phyloP scores from a whole-genome alignment of 768 basidiomycete species.

The Mycena kentingensis region DNA sequence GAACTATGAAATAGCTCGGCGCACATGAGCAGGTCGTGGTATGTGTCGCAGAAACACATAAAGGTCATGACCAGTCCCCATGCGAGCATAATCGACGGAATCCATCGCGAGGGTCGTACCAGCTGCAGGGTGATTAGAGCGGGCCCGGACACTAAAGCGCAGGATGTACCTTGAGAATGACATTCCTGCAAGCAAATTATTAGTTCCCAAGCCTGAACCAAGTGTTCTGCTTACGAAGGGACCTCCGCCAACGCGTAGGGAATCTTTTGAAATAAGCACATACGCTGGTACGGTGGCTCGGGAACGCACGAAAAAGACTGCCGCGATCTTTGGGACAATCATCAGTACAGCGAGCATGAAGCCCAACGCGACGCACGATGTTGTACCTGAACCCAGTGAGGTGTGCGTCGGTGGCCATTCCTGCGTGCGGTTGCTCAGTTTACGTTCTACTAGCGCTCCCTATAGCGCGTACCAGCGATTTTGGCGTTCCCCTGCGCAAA shows the following conservation, averaged over 20 bases:
- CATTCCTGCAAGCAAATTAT: not conserved
- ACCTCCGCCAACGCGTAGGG: slow-evolving; percentile 32
- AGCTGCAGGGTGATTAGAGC: too few species aligned
- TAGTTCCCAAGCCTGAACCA: not conserved
- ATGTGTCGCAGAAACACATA: slow-evolving; percentile 31
- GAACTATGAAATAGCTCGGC: not conserved
- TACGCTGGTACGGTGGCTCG: not conserved
- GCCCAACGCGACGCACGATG: slow-evolving; percentile 20
- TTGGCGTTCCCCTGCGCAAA: slow-evolving; percentile 26
- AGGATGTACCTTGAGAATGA: slow-evolving; percentile 24
- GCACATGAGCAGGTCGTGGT: slow-evolving; percentile 28
- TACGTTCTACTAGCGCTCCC: not conserved
- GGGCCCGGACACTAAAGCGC: too few species aligned
- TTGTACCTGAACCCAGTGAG: slow-evolving; percentile 30
- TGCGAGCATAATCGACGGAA: slow-evolving; percentile 30
- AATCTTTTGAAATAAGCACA: slow-evolving; percentile 19
- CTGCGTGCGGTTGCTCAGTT: not conserved
- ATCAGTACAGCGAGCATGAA: not conserved
- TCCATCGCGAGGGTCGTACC: slow-evolving; percentile 30
- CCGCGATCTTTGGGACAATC: slow-evolving; percentile 19
- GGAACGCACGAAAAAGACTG: slow-evolving; percentile 29
- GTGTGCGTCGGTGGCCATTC: slow-evolving; percentile 30
- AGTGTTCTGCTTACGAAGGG: slow-evolving; percentile 27
- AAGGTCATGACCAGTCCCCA: slow-evolving; percentile 35
- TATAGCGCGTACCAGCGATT: slow-evolving; percentile 20